Conservation (phyloP, 2,329 filamentous ascomycete species). For the Hawksworthiomyces lignivorus region DNA sequence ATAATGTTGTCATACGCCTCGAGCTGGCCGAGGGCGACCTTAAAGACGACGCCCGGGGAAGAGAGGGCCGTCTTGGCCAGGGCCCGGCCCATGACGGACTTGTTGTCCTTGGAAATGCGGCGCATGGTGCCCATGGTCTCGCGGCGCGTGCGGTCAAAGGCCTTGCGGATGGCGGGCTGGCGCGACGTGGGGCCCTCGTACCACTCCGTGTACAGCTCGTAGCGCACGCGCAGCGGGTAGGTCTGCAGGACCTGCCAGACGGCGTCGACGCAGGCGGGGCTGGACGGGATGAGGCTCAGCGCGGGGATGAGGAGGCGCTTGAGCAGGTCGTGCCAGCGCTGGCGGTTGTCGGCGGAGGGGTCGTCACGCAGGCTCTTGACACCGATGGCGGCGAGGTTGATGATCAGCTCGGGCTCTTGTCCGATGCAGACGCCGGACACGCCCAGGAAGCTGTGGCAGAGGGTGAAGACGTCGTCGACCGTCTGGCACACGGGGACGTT, state of each 20-base stretch:
- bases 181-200: conserved; percentile 72
- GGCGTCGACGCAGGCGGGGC: conserved; percentile 76
- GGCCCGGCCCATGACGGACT: conserved; percentile 75
- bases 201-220: conserved; percentile 91
- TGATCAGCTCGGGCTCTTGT: conserved; percentile 67
- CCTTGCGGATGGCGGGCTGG: conserved; percentile 66
- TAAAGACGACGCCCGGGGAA: conserved; percentile 86
- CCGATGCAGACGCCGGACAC: conserved; percentile 85
- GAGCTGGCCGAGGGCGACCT: conserved; percentile 79
- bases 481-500: conserved; percentile 86
- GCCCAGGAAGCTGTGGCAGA: conserved; percentile 78
- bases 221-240: conserved; percentile 70
- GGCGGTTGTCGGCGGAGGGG: conserved; percentile 58
- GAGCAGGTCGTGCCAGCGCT: conserved; percentile 78
- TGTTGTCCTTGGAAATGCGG: conserved; percentile 79
- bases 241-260: conserved; percentile 75
- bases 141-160: conserved; percentile 66
- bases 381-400: conserved; percentile 81
- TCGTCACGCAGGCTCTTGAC: conserved; percentile 66
- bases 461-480: conserved; percentile 81
- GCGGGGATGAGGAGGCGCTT: conserved; percentile 80
- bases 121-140: conserved; percentile 85
- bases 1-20: conserved; percentile 94
- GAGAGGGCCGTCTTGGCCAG: conserved; percentile 89
- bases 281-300: conserved; percentile 76